Evolutionary conservation across 345 rosid genomes (phyloP).

Genomic region (Hibiscus syriacus): DNA sequence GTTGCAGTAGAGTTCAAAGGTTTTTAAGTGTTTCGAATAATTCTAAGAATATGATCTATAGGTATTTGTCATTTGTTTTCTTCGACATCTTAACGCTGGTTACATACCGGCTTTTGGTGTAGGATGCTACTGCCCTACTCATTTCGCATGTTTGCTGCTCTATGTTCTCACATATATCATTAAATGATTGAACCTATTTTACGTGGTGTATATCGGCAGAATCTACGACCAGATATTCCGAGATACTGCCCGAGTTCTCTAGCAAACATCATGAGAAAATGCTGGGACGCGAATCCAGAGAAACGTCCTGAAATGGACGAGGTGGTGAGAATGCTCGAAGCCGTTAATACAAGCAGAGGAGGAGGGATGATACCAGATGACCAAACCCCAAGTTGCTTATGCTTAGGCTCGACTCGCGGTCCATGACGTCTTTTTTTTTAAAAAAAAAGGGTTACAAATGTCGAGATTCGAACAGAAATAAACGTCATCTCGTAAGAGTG

Average conservation of each 20-base stretch:
- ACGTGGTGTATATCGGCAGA: constrained; percentile 37
- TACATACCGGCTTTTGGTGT: background rate
- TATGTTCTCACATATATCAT: background rate
- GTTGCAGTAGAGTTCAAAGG: background rate
- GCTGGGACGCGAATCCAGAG: constrained; percentile 75
- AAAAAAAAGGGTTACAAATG: background rate
- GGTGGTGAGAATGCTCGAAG: constrained; percentile 77
- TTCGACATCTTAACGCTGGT: too few relatives aligned
- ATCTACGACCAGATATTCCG: constrained; percentile 79
- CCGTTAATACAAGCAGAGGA: constrained; percentile 74
- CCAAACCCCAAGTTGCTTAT: constrained; percentile 55
- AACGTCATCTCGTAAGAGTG: background rate
- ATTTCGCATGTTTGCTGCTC: background rate
- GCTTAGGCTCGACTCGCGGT: constrained; percentile 67
- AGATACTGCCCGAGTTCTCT: constrained; percentile 75
- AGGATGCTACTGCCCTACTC: background rate
- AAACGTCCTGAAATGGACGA: constrained; percentile 86
- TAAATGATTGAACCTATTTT: background rate
- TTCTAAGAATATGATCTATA: background rate
- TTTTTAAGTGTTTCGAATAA: background rate
- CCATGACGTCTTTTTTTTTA: constrained; percentile 43
- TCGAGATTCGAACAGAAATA: background rate
- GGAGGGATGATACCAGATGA: constrained; percentile 97
- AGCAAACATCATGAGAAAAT: constrained; percentile 61
- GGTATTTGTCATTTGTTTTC: background rate